Conservation (phyloP, 1,139 yeast species). For the Meyerozyma carpophila region DNA sequence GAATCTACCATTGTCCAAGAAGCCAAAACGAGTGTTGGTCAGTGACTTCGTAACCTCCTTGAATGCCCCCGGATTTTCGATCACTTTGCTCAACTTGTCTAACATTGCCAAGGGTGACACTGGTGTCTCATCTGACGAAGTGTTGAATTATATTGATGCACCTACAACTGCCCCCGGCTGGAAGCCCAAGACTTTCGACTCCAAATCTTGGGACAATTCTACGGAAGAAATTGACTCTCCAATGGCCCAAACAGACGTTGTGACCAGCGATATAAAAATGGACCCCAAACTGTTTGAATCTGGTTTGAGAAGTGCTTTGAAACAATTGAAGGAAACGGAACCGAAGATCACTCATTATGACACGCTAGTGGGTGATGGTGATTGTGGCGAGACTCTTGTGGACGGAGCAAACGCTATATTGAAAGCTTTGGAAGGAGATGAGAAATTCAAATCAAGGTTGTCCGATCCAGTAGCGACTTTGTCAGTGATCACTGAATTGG, state of each 20-base stretch:
- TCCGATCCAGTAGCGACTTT: slow-evolving; percentile 50
- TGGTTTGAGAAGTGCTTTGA: slow-evolving; percentile 45
- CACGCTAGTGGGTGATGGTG: slow-evolving; percentile 93
- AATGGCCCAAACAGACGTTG: slow-evolving; percentile 18
- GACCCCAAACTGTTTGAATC: slow-evolving; percentile 34
- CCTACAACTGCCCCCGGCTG: slow-evolving; percentile 82
- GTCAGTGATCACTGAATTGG: slow-evolving; percentile 48
- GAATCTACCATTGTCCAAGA: slow-evolving; percentile 43
- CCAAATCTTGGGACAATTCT: slow-evolving; percentile 20
- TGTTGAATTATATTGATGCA: slow-evolving; percentile 52
- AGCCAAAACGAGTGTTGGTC: slow-evolving; percentile 60
- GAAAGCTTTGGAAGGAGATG: slow-evolving; percentile 41
- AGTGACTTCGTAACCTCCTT: slow-evolving; percentile 83
- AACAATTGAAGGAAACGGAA: slow-evolving; percentile 49
- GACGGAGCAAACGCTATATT: slow-evolving; percentile 75
- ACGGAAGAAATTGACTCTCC: slow-evolving; percentile 22
- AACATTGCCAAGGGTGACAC: slow-evolving; percentile 32
- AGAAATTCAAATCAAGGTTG: slow-evolving; percentile 35
- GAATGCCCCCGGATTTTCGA: slow-evolving; percentile 86
- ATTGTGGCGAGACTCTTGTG: slow-evolving; percentile 88
- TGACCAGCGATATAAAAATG: slow-evolving; percentile 34
- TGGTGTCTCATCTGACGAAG: slow-evolving; percentile 19
- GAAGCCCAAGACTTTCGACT: slow-evolving; percentile 42
- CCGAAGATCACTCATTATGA: slow-evolving; percentile 82
- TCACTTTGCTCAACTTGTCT: slow-evolving; percentile 67